Evolutionary conservation across 1,139 yeast species (phyloP).

Genomic region (Suhomyces coccinellae): DNA sequence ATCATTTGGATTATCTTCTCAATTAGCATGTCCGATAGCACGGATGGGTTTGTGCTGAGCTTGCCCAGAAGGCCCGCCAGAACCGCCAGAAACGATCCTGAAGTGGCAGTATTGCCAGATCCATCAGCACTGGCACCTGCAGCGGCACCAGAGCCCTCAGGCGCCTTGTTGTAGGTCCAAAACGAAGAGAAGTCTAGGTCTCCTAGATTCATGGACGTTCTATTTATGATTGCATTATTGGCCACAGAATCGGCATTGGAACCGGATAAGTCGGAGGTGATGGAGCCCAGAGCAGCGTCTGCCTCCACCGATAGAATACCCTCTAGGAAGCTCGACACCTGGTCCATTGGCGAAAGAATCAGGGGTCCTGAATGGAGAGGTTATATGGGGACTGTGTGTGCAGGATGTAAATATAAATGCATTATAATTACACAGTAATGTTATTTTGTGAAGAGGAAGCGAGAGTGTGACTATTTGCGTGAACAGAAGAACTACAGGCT

Average conservation of each 20-base stretch:
- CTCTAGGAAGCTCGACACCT: slow-evolving; percentile 24
- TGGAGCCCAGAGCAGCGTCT: slow-evolving; percentile 1
- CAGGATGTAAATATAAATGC: not conserved
- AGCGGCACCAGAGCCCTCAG: not conserved
- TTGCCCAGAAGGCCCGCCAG: not conserved
- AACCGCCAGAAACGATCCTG: not conserved
- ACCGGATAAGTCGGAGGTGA: slow-evolving; percentile 2
- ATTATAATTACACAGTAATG: no score
- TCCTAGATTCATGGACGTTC: slow-evolving; percentile 4
- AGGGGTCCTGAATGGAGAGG: not conserved
- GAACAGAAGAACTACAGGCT: no score
- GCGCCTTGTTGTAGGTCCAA: slow-evolving; percentile 12
- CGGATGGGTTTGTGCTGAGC: slow-evolving; percentile 11
- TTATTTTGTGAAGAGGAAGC: no score
- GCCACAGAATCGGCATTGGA: slow-evolving; percentile 8
- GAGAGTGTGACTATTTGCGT: no score
- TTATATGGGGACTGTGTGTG: not conserved
- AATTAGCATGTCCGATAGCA: slow-evolving; percentile 65
- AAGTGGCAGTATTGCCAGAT: not conserved
- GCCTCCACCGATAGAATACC: slow-evolving; percentile 21
- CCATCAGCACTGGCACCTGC: no score
- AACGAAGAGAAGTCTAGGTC: slow-evolving; percentile 14
- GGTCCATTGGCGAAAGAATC: slow-evolving; percentile 18
- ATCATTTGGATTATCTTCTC: slow-evolving; percentile 72
- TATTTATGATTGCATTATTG: slow-evolving; percentile 8